phyloP scores from a whole-genome alignment of 2,329 filamentous ascomycete species.

The Sporothrix brunneoviolacea region DNA sequence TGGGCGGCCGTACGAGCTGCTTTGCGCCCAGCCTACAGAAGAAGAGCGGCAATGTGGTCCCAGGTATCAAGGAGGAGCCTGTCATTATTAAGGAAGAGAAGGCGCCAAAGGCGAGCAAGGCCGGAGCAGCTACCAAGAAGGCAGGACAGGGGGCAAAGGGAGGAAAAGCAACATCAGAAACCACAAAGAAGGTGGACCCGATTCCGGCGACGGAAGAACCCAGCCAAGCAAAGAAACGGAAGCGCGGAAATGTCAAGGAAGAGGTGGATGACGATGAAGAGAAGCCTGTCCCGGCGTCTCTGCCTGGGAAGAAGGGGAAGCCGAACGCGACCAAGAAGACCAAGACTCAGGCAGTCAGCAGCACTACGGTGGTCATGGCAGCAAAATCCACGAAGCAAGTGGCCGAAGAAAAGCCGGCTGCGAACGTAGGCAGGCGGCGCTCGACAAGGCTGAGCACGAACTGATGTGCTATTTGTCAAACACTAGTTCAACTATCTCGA shows the following conservation, averaged over 20 bases:
- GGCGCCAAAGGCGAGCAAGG: constrained; percentile 20
- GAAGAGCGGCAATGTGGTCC: constrained; percentile 50
- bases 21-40: constrained; percentile 81
- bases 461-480: too few species aligned
- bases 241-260: not conserved
- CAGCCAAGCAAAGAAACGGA: constrained; percentile 3
- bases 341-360: constrained; percentile 14
- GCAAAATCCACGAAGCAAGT: not conserved
- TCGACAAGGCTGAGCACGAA: constrained; percentile 7
- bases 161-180: constrained; percentile 9
- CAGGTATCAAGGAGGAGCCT: constrained; percentile 38
- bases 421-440: constrained; percentile 9
- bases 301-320: not conserved
- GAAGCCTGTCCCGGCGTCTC: not conserved
- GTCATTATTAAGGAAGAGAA: constrained; percentile 24
- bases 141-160: constrained; percentile 21
- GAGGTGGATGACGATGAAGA: not conserved
- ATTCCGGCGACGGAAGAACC: not conserved
- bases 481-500: too few species aligned
- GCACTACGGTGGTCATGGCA: not conserved
- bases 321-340: constrained; percentile 9
- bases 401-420: not conserved
- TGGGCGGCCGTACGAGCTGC: constrained; percentile 86
- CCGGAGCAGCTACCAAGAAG: constrained; percentile 18
- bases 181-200: constrained; percentile 5